A percentile compares a stretch with the other conserved stretches of the same genome.
Evolutionary conservation across 345 rosid genomes (phyloP).

Genomic region (Euclidium syriacum): DNA sequence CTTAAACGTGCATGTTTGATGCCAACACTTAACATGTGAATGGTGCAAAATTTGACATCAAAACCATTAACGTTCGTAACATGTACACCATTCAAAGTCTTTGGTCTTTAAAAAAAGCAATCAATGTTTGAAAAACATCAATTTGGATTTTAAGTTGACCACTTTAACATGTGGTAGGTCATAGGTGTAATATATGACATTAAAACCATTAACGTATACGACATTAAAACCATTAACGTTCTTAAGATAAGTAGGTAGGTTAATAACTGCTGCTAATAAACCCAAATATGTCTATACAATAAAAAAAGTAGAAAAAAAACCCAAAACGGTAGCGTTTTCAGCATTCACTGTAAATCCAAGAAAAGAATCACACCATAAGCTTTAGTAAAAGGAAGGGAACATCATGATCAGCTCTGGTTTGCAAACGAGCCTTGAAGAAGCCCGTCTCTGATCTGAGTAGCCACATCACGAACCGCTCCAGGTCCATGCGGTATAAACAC

Average conservation of each 20-base stretch:
- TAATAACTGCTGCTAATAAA: background rate
- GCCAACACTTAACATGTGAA: too few relatives aligned
- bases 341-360: background rate
- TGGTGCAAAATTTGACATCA: too few relatives aligned
- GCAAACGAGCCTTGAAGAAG: conserved; percentile 29
- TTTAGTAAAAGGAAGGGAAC: background rate
- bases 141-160: background rate
- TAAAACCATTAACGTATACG: background rate
- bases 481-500: conserved; percentile 39
- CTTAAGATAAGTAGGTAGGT: background rate
- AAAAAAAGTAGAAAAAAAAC: background rate
- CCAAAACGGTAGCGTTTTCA: background rate
- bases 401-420: conserved; percentile 9
- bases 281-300: background rate
- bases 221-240: background rate
- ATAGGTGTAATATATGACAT: background rate
- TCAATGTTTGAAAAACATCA: background rate
- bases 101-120: too few relatives aligned
- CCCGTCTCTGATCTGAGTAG: conserved; percentile 35
- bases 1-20: too few relatives aligned
- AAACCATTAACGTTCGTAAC: too few relatives aligned
- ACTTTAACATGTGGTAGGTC: background rate
- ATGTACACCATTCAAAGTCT: too few relatives aligned
- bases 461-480: conserved; percentile 36
- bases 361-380: conserved; percentile 1